Evolutionary conservation across 805 yeast species (phyloP).

Genomic region (Metschnikowia aberdeeniae): DNA sequence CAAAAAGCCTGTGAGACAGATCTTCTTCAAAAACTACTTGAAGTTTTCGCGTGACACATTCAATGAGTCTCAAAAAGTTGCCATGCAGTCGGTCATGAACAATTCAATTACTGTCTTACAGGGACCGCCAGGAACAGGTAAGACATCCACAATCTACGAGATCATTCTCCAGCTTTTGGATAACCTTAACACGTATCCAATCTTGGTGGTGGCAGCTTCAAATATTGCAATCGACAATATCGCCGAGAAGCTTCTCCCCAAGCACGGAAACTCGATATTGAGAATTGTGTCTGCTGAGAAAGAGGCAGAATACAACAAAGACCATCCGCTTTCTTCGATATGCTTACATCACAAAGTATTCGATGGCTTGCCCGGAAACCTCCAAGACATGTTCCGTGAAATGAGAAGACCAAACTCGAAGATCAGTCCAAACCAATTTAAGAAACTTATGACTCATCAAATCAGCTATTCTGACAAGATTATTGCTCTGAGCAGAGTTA

Average conservation of each 20-base stretch:
- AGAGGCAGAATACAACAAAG: constrained; percentile 54
- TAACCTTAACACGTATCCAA: constrained; percentile 55
- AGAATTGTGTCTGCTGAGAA: constrained; percentile 59
- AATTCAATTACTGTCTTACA: constrained; percentile 47
- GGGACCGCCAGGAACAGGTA: constrained; percentile 45
- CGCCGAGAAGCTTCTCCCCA: constrained; percentile 59
- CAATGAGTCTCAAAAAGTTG: constrained; percentile 55
- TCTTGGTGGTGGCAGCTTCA: constrained; percentile 70
- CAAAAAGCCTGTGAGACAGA: constrained; percentile 50
- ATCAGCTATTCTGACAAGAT: constrained; percentile 42
- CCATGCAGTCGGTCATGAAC: constrained; percentile 48
- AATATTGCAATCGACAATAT: constrained; percentile 74
- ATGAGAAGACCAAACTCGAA: constrained; percentile 29
- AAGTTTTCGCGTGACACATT: constrained; percentile 46
- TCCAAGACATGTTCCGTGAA: constrained; percentile 41
- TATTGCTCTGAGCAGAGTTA: constrained; percentile 52
- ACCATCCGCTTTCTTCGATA: constrained; percentile 55
- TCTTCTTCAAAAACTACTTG: constrained; percentile 52
- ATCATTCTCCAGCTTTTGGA: constrained; percentile 51
- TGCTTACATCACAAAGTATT: constrained; percentile 62
- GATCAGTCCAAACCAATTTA: constrained; percentile 39
- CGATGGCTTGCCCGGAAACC: constrained; percentile 43
- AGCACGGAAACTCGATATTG: constrained; percentile 48
- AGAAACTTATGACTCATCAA: constrained; percentile 44
- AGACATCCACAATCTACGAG: constrained; percentile 42